Evolutionary conservation across 768 basidiomycete species (phyloP).

Genomic region (Kwoniella dendrophila): DNA sequence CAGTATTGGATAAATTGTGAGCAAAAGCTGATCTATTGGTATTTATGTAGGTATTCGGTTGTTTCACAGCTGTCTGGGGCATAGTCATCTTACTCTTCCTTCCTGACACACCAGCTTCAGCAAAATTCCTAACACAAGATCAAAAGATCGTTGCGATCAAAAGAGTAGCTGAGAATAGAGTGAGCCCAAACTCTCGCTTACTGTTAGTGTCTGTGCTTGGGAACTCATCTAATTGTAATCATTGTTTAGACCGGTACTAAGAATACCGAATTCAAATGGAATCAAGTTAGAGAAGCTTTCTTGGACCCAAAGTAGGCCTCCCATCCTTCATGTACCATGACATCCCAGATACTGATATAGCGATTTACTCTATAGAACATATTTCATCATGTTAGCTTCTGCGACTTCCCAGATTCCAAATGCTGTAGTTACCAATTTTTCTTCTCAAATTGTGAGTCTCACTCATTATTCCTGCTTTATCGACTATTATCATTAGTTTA

Average conservation of each 20-base stretch:
- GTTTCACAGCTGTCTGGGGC: constrained; percentile 53
- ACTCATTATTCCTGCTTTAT: not conserved
- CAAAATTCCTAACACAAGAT: constrained; percentile 51
- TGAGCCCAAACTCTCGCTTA: constrained; percentile 1
- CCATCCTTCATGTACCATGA: not conserved
- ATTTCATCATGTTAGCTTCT: constrained; percentile 54
- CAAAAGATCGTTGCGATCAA: constrained; percentile 56
- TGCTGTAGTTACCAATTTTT: constrained; percentile 48
- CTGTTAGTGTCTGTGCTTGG: not conserved
- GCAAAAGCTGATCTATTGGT: not conserved
- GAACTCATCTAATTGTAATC: not conserved
- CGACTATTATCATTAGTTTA: too few species aligned
- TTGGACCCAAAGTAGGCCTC: constrained; percentile 52
- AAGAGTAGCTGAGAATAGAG: constrained; percentile 54
- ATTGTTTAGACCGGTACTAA: constrained; percentile 54
- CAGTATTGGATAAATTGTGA: not conserved
- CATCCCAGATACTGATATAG: too few species aligned
- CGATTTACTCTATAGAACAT: constrained; percentile 48
- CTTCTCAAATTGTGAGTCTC: constrained; percentile 31
- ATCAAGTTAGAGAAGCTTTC: constrained; percentile 53
- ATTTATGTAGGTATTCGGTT: constrained; percentile 47
- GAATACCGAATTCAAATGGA: constrained; percentile 56
- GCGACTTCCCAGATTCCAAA: constrained; percentile 57
- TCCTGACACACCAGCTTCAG: constrained; percentile 56
- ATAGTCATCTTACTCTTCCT: constrained; percentile 53